Percentiles rank a stretch among this genome's conserved stretches.
Conservation (phyloP, 164 flowering plant genomes). For the Malania oleifera region DNA sequence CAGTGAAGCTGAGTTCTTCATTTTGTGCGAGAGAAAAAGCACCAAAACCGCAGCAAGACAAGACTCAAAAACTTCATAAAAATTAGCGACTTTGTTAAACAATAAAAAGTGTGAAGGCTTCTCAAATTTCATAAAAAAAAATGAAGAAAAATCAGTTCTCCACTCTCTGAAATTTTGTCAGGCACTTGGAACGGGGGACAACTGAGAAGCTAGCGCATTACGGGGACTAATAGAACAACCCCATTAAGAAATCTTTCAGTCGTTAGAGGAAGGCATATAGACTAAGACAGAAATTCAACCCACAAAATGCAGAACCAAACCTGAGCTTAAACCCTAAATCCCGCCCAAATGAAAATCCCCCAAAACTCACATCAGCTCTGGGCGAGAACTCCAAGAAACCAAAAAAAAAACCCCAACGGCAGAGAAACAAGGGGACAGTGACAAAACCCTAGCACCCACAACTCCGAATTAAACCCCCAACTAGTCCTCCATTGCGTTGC, state of each 20-base stretch:
- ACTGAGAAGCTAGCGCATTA: no score
- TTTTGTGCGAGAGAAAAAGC: no score
- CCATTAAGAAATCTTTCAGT: no score
- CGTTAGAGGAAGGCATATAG: constrained; percentile 6
- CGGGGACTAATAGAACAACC: no score
- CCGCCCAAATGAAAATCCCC: neutral
- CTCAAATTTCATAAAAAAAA: neutral
- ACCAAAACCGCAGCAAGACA: no score
- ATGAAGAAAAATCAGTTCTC: neutral
- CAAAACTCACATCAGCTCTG: neutral
- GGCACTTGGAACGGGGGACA: no score
- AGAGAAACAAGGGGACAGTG: neutral
- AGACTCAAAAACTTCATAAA: no score
- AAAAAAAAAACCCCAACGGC: no score
- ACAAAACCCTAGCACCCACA: neutral
- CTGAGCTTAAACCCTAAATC: neutral
- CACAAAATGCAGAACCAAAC: constrained; percentile 8
- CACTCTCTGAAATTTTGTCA: no score
- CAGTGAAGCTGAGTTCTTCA: no score
- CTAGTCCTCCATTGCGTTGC: constrained; percentile 1
- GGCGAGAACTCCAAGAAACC: neutral
- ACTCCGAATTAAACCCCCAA: neutral
- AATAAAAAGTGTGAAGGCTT: neutral
- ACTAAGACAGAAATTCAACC: neutral
- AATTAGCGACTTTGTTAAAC: no score